A percentile compares a stretch with the other conserved stretches of the same genome.
Evolutionary conservation across 352 stramenopile species (phyloP).

Genomic region (Blastocystis sp.): DNA sequence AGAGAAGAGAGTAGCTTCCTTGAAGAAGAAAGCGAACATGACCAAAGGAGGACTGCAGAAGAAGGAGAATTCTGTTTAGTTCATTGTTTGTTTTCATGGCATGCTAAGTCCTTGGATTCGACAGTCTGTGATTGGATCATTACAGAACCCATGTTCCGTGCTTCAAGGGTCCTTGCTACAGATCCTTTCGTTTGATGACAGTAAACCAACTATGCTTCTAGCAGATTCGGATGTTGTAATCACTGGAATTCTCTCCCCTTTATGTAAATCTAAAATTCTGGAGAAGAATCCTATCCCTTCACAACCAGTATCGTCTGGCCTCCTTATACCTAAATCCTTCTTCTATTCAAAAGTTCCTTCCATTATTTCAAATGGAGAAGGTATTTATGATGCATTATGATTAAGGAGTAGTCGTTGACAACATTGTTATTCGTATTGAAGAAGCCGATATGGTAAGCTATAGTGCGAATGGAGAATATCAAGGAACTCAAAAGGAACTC

Average conservation of each 20-base stretch:
- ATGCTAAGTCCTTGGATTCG: too few species aligned
- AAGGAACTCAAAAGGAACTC: neutral
- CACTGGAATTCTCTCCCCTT: neutral
- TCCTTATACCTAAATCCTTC: neutral
- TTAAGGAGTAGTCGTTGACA: constrained; percentile 13
- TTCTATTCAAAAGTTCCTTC: constrained; percentile 32
- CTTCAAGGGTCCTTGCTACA: neutral
- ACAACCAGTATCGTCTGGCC: neutral
- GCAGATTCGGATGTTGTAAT: neutral
- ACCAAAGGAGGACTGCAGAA: constrained; percentile 67
- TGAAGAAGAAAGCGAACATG: constrained; percentile 67
- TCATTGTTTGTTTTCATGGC: neutral
- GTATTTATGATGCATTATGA: neutral
- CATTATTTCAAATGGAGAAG: neutral
- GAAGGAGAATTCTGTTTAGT: neutral
- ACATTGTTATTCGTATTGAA: neutral
- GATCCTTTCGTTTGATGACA: constrained; percentile 15
- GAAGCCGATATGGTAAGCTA: neutral
- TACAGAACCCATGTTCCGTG: neutral
- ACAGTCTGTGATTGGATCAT: neutral
- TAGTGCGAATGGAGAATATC: neutral
- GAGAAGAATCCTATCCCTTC: neutral
- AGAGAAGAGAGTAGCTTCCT: constrained; percentile 66
- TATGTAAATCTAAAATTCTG: neutral
- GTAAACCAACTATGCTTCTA: neutral